phyloP scores from a whole-genome alignment of 768 basidiomycete species.

The Lactarius deliciosus region DNA sequence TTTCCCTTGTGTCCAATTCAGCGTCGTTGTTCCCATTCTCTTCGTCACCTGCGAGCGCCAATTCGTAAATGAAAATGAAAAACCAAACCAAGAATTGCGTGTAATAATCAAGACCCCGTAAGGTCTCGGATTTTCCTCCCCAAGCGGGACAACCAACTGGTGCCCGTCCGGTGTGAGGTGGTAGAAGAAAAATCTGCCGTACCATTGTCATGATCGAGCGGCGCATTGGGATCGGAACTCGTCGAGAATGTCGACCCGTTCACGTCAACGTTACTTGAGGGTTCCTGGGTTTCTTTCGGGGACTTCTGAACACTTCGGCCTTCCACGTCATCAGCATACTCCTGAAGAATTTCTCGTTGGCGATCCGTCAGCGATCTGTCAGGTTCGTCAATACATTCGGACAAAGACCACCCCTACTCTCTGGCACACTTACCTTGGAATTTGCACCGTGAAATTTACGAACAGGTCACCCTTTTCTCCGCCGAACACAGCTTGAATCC shows the following conservation, averaged over 20 bases:
- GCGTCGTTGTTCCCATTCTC: conserved; percentile 35
- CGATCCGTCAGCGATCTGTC: conserved; percentile 75
- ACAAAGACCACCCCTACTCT: conserved; percentile 10
- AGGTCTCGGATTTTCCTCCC: conserved; percentile 68
- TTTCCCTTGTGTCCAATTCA: conserved; percentile 42
- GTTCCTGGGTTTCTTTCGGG: conserved; percentile 30
- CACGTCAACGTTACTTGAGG: conserved; percentile 30
- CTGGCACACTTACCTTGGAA: conserved; percentile 73
- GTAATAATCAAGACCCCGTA: conserved; percentile 66
- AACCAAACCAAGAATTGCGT: conserved; percentile 33
- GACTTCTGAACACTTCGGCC: conserved; percentile 45
- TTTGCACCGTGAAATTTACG: conserved; percentile 80
- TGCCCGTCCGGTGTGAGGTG: conserved; percentile 48
- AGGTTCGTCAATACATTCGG: conserved; percentile 16
- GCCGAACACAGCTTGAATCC: conserved; percentile 63
- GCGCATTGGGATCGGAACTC: conserved; percentile 8
- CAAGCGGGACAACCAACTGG: conserved; percentile 68
- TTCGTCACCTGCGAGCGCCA: conserved; percentile 26
- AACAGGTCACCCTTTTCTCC: conserved; percentile 79
- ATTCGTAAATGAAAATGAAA: conserved; percentile 17
- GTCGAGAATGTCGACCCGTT: conserved; percentile 29
- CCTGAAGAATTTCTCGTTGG: conserved; percentile 85
- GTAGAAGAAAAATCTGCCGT: conserved; percentile 65
- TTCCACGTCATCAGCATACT: conserved; percentile 92
- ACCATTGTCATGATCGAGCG: conserved; percentile 59